Conservation (phyloP, 352 stramenopile species). For the Phytophthora palmivora region DNA sequence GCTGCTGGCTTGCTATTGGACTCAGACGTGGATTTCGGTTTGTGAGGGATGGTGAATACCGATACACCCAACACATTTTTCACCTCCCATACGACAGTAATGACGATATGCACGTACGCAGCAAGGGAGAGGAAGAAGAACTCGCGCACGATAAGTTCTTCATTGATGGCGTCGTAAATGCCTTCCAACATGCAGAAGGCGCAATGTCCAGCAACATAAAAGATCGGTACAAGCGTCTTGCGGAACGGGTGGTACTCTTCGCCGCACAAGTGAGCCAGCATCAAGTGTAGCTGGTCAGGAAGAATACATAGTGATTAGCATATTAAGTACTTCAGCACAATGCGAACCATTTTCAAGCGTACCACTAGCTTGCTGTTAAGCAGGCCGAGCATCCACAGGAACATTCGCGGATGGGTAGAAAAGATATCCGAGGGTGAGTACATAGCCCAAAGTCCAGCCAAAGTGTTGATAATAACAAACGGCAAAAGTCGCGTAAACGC, state of each 20-base stretch:
- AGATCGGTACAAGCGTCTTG: slow-evolving; percentile 91
- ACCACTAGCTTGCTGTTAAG: slow-evolving; percentile 91
- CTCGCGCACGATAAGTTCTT: slow-evolving; percentile 84
- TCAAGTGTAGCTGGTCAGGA: slow-evolving; percentile 78
- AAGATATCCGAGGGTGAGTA: slow-evolving; percentile 84
- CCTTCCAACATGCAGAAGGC: slow-evolving; percentile 85
- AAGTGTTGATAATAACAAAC: slow-evolving; percentile 77
- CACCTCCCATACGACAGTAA: slow-evolving; percentile 88
- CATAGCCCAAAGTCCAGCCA: slow-evolving; percentile 74
- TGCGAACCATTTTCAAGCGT: slow-evolving; percentile 18
- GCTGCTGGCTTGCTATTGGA: slow-evolving; percentile 26
- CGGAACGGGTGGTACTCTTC: slow-evolving; percentile 91
- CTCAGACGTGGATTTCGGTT: slow-evolving; percentile 35
- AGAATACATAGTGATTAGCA: not conserved
- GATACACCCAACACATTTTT: slow-evolving; percentile 85
- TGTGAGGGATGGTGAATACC: slow-evolving; percentile 78
- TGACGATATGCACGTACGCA: slow-evolving; percentile 88
- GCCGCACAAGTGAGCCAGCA: slow-evolving; percentile 86
- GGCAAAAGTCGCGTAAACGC: slow-evolving; percentile 80
- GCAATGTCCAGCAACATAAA: slow-evolving; percentile 87
- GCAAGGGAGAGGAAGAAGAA: slow-evolving; percentile 90
- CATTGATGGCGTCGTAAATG: slow-evolving; percentile 85
- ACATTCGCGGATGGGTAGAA: slow-evolving; percentile 73
- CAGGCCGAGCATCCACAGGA: slow-evolving; percentile 88
- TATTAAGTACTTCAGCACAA: not conserved